These are phyloP conservation scores for Ceratocystis ficicola DNA, from an alignment of 2,329 filamentous ascomycete genomes.

Conservation along the genomic window DNA sequence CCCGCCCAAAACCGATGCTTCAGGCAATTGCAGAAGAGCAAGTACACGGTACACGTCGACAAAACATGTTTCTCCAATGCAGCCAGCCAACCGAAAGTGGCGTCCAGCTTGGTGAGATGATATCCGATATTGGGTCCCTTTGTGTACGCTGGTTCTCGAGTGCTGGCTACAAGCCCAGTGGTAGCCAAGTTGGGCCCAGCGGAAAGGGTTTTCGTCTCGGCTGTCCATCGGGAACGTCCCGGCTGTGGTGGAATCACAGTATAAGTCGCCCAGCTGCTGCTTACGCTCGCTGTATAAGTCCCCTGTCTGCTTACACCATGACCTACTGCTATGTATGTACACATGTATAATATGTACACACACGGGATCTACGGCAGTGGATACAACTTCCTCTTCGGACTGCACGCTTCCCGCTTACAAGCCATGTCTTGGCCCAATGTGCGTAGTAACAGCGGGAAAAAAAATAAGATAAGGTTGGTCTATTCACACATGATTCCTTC, in stretches of 20 bases:
- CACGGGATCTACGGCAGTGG: too few species aligned
- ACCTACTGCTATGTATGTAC: too few species aligned
- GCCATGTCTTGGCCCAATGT: too few species aligned
- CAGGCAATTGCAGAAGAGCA: background rate
- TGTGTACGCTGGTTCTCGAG: too few species aligned
- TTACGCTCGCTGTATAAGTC: too few species aligned
- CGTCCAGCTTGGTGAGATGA: background rate
- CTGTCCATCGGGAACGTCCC: background rate
- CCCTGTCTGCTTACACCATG: too few species aligned
- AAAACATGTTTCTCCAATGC: background rate
- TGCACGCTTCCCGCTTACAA: too few species aligned
- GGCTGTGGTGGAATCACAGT: background rate
- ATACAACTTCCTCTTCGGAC: too few species aligned
- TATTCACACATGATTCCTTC: background rate
- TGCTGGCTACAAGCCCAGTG: too few species aligned
- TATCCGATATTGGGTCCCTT: too few species aligned
- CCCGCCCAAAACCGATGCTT: background rate
- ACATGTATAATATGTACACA: too few species aligned
- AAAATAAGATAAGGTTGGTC: background rate
- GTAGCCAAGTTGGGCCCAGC: background rate
- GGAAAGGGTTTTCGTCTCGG: background rate
- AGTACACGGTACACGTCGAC: background rate
- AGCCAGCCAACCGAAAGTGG: background rate
- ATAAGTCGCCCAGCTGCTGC: too few species aligned
- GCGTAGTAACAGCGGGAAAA: background rate